Conservation (phyloP, 352 stramenopile genomes). For the Phytophthora brassicae region DNA sequence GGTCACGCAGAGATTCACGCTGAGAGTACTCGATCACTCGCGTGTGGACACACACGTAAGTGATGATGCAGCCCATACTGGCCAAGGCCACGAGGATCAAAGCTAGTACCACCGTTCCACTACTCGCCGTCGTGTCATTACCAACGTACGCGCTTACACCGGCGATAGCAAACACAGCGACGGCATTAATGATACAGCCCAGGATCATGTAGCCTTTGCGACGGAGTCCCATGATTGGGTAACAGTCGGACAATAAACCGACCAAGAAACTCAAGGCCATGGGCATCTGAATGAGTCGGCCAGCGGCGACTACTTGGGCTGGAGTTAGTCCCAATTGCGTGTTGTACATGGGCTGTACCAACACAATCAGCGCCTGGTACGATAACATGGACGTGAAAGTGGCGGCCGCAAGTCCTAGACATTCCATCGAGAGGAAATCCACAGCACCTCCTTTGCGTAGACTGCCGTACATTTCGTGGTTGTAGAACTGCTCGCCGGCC, state of each 20-base stretch:
- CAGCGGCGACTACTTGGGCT: slow-evolving; percentile 44
- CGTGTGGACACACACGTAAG: slow-evolving; percentile 64
- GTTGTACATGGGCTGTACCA: slow-evolving; percentile 60
- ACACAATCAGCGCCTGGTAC: slow-evolving; percentile 54
- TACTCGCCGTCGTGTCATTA: slow-evolving; percentile 26
- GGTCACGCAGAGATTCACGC: slow-evolving; percentile 55
- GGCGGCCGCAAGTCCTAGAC: slow-evolving; percentile 56
- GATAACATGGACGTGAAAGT: slow-evolving; percentile 75
- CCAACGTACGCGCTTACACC: slow-evolving; percentile 50
- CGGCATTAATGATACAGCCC: slow-evolving; percentile 66
- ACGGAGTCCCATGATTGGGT: slow-evolving; percentile 88
- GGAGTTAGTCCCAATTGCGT: slow-evolving; percentile 49
- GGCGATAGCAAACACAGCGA: slow-evolving; percentile 60
- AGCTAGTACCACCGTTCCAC: slow-evolving; percentile 35
- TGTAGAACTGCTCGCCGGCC: slow-evolving; percentile 72
- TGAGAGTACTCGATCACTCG: slow-evolving; percentile 67
- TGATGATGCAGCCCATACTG: slow-evolving; percentile 69
- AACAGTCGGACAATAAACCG: slow-evolving; percentile 88
- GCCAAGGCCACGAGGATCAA: slow-evolving; percentile 45
- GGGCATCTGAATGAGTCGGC: slow-evolving; percentile 76
- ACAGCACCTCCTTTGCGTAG: slow-evolving; percentile 64
- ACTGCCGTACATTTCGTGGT: slow-evolving; percentile 70
- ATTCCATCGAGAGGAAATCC: slow-evolving; percentile 59
- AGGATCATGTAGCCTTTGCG: slow-evolving; percentile 92
- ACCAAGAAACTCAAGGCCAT: slow-evolving; percentile 90